Evolutionary conservation across 169 alveolate species (phyloP), one percentile per base, ranked within the genome.

Genomic region (Plasmodium inui): DNA sequence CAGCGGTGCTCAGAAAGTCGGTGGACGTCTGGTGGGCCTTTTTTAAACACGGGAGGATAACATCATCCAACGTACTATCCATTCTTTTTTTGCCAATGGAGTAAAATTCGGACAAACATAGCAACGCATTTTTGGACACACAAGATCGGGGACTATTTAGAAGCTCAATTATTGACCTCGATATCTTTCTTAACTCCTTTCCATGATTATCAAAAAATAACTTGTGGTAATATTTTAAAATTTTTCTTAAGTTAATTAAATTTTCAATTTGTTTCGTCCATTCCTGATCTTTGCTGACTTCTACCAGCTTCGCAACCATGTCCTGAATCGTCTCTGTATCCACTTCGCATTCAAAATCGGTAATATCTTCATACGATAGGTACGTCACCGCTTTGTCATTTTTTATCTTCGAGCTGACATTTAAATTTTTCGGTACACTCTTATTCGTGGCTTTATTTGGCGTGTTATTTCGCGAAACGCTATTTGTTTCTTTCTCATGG

Each of bases 261-360:
- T 61, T 81, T 61, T 89, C 94, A 44, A 89, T 89, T 81, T 89
- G 94, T 34, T 89, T 79, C 6, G 89, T 89, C 94, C 94, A 89
- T 44, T 89, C 94, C 53, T 89, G 94, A 67, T 89, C 90, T 80
- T 89, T 89, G 14, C 83, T 61, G 22, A 67, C 61, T 44, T 67
- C 84, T 32, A 89, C 1, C 83, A 89, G 39, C 37, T 89, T 44
- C 19, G 32, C 26, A 70, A 89, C 30, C 80, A 89, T 89, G 7
- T 89, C 94, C 22, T 79, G 81, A 14, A 89, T 89, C 30, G 53
- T 28, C 53, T 89, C 94, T 76, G 8, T 26, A 70, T 30, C 76
- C 30, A 86, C 30, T 86, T 86, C 93, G 70, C 41, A 86, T 53
- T 76, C 72, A 86, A 86, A 86, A 55, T 86, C 44, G 37, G 84